These are phyloP conservation scores for Myxozyma neglecta DNA, from an alignment of 805 yeast species.

Conservation along the genomic window DNA sequence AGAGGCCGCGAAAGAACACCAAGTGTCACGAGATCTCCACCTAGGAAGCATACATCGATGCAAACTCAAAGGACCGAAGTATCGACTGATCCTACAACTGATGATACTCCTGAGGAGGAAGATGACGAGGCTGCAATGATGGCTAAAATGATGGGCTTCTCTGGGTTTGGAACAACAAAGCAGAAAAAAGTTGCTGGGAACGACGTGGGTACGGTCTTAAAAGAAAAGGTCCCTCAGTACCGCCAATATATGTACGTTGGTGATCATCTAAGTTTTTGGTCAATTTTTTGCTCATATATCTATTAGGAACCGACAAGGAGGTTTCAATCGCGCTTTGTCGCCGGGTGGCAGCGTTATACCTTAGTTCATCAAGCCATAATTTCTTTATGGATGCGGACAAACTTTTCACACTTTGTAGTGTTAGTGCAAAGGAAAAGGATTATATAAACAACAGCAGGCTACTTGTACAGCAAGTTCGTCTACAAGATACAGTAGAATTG, in stretches of 20 bases:
- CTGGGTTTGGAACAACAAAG: slow-evolving; percentile 45
- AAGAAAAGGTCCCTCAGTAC: slow-evolving; percentile 39
- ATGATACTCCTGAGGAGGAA: slow-evolving; percentile 21
- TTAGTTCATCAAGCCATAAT: no score
- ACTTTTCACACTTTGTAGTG: no score
- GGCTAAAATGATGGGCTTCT: slow-evolving; percentile 47
- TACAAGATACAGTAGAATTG: no score
- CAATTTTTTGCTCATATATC: background rate
- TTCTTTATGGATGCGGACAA: no score
- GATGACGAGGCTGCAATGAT: slow-evolving; percentile 34
- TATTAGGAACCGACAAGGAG: slow-evolving; percentile 24
- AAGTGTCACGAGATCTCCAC: slow-evolving; percentile 8
- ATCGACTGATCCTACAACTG: slow-evolving; percentile 8
- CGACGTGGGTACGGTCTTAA: slow-evolving; percentile 40
- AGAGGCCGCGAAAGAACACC: slow-evolving; percentile 8
- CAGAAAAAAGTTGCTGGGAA: slow-evolving; percentile 44
- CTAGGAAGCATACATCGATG: background rate
- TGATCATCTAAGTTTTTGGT: background rate
- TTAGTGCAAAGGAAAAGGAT: no score
- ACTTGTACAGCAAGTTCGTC: no score
- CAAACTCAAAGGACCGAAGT: background rate
- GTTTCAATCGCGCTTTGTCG: slow-evolving; percentile 23
- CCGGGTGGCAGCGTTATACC: slow-evolving; percentile 6
- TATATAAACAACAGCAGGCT: no score
- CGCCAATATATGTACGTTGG: slow-evolving; percentile 43